Evolutionary conservation across 225 moss, liverwort and hornwort species (phyloP), one percentile per base, ranked within the genome.

Genomic region (Climacium dendroides): DNA sequence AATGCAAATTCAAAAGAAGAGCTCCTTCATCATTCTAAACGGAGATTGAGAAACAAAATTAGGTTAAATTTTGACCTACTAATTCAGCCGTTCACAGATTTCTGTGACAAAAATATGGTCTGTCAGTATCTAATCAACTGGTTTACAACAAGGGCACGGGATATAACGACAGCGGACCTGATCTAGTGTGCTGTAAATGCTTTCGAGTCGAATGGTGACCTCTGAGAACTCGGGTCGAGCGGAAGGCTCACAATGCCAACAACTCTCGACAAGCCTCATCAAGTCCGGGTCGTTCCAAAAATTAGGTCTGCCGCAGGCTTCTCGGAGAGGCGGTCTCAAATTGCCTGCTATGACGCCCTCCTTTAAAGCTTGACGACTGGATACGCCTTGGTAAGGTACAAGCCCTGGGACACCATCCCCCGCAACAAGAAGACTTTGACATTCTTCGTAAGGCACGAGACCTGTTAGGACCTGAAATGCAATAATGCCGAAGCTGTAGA

Each of bases 291-390:
- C 34, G 76, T 48, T 58, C 83, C 65, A 79, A 79, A 87, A 90
- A 2, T 79, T 37, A 63, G 47, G 57, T 47, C 67, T 52, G 43
- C 55, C 2, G 76, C 89, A 91, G 4, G 72, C 84, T 57, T 89
- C 58, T 26, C 35, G 66, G 54, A 91, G 91, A 67, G 78, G 83
- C 19, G 91, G 91, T 55, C 89, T 87, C 75, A 89, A n/a, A 26
- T 48, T 20, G n/a, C 84, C 87, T 71, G 16, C 69, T 24, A 86
- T 63, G 79, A 91, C 81, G 76, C 87, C 83, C 22, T 64, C 16
- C 64, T 55, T 86, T 0, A 60, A 8, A 26, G 28, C 50, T 35
- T 2, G 2, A 29, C 6, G 61, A 13, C 0, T 41, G 5, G 78
- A 45, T 71, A 78, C 77, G 17, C 82, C 86, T 69, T 6, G 16